Conservation (phyloP, 768 basidiomycete genomes). For the Suillus alpinus region DNA sequence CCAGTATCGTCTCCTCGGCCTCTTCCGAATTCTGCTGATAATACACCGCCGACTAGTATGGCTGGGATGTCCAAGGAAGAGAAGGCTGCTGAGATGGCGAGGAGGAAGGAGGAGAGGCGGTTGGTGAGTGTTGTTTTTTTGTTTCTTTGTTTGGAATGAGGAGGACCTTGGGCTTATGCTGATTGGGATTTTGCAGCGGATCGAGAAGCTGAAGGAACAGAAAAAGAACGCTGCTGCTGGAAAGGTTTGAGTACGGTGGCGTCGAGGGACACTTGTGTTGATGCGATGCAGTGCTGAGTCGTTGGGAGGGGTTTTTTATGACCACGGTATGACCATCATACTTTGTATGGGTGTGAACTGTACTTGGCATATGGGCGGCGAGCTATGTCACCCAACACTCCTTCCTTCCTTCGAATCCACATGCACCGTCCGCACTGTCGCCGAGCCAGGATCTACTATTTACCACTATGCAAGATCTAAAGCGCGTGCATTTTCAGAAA, state of each 20-base stretch:
- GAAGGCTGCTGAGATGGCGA: slow-evolving; percentile 89
- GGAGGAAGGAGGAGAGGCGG: slow-evolving; percentile 88
- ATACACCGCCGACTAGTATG: slow-evolving; percentile 28
- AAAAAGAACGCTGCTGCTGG: slow-evolving; percentile 49
- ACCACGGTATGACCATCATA: neutral
- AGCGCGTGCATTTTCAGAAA: neutral
- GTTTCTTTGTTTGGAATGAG: neutral
- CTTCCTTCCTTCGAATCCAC: neutral
- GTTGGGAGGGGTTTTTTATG: neutral
- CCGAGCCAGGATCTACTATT: neutral
- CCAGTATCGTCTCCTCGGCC: slow-evolving; percentile 23
- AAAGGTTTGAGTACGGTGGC: slow-evolving; percentile 1
- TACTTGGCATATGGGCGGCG: no score
- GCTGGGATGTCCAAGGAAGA: slow-evolving; percentile 79
- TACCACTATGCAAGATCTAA: neutral
- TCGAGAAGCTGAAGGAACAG: slow-evolving; percentile 78
- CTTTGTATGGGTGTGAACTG: neutral
- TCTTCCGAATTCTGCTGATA: slow-evolving; percentile 8
- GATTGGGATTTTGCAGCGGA: slow-evolving; percentile 44
- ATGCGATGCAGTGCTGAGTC: neutral
- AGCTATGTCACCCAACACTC: neutral
- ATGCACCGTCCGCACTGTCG: neutral
- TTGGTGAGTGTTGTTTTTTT: slow-evolving; percentile 48
- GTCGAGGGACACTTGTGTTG: neutral
- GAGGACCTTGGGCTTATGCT: neutral